Conservation (phyloP, 371 early-diverging fungal genomes). For the Rhizopus microsporus region DNA sequence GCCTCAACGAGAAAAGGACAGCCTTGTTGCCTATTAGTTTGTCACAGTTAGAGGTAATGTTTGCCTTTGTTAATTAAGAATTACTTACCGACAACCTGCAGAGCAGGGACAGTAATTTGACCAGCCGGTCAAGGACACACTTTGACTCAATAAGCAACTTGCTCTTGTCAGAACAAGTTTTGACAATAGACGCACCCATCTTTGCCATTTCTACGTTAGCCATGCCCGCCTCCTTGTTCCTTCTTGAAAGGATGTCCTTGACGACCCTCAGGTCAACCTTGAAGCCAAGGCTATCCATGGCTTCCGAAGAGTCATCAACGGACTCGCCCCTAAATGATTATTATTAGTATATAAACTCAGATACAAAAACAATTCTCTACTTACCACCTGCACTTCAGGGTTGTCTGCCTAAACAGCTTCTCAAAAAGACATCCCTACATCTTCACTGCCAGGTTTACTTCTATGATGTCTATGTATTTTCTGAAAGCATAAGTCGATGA, state of each 20-base stretch:
- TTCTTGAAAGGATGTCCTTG: neutral
- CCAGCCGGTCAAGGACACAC: neutral
- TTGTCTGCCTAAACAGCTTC: neutral
- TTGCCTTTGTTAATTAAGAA: neutral
- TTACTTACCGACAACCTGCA: conserved; percentile 3
- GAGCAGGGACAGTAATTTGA: neutral
- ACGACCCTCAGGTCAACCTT: conserved; percentile 1
- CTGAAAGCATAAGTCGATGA: no score
- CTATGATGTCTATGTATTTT: no score
- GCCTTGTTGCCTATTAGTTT: conserved; percentile 2
- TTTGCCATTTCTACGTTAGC: neutral
- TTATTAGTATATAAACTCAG: neutral
- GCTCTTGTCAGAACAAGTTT: neutral
- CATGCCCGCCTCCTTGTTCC: neutral
- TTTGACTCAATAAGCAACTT: conserved; percentile 7
- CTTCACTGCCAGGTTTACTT: neutral
- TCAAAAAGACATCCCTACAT: neutral
- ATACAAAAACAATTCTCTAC: no score
- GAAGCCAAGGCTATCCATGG: neutral
- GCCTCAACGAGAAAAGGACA: neutral
- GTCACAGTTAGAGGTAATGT: no score
- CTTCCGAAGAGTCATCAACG: neutral
- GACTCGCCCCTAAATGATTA: neutral
- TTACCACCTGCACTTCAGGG: neutral
- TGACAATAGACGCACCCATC: neutral